Evolutionary conservation across 345 rosid species (phyloP).

Genomic region (Microcos paniculata): DNA sequence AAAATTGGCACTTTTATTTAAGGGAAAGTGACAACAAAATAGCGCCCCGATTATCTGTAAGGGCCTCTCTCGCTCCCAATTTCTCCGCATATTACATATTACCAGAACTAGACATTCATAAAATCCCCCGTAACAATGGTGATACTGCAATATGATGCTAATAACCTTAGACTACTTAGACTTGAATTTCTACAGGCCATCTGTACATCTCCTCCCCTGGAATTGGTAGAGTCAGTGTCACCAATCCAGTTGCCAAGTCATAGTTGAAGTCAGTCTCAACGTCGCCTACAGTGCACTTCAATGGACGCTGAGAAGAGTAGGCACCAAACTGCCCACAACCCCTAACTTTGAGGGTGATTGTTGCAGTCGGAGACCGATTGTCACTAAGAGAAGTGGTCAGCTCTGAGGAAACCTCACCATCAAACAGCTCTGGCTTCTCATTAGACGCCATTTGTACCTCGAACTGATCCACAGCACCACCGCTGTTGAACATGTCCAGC

Average conservation of each 20-base stretch:
- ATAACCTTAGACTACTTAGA: constrained; percentile 26
- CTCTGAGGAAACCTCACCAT: constrained; percentile 55
- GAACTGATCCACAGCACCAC: constrained; percentile 69
- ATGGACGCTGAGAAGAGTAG: constrained; percentile 68
- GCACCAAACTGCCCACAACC: constrained; percentile 81
- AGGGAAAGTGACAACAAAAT: background rate
- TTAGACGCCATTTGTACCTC: constrained; percentile 40
- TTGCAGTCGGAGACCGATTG: constrained; percentile 47
- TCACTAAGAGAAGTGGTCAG: constrained; percentile 39
- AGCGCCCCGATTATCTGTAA: background rate
- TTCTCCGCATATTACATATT: background rate
- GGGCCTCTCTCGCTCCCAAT: background rate
- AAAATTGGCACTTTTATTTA: background rate
- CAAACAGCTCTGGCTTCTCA: constrained; percentile 39
- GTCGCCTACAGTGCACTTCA: constrained; percentile 56
- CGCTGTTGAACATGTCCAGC: constrained; percentile 80
- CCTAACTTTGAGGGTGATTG: constrained; percentile 53
- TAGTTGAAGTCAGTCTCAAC: constrained; percentile 52
- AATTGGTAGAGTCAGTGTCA: constrained; percentile 56
- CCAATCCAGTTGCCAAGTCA: constrained; percentile 55
- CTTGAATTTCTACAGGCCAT: constrained; percentile 74
- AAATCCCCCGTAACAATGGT: background rate
- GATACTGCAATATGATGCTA: background rate
- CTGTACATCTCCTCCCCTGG: constrained; percentile 74
- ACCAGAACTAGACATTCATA: background rate